These are phyloP conservation scores for Aureobasidium sp. DNA, from an alignment of 2,329 filamentous ascomycete species.

Conservation along the genomic window DNA sequence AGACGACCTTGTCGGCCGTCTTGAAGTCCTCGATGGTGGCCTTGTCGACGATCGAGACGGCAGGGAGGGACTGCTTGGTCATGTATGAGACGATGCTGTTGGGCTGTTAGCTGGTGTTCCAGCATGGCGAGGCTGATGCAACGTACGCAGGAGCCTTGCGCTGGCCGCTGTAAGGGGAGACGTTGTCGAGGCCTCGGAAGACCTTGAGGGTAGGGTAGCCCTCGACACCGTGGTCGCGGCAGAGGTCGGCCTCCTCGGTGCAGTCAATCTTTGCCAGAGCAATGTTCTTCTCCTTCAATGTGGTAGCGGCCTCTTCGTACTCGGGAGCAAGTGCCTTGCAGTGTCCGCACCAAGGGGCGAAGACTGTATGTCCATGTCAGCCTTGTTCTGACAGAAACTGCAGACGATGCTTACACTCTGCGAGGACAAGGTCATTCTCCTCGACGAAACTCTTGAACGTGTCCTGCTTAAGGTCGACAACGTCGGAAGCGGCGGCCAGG, in stretches of 20 bases:
- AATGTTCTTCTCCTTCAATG: constrained; percentile 82
- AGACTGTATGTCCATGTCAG: constrained; percentile 51
- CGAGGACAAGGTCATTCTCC: constrained; percentile 79
- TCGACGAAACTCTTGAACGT: constrained; percentile 83
- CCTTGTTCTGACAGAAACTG: not conserved
- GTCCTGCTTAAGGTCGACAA: constrained; percentile 75
- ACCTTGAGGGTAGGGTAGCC: constrained; percentile 98
- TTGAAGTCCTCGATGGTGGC: constrained; percentile 93
- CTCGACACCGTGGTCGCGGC: constrained; percentile 83
- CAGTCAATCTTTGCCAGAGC: constrained; percentile 85
- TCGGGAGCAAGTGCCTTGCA: constrained; percentile 96
- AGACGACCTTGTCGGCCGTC: constrained; percentile 91
- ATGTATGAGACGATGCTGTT: constrained; percentile 71
- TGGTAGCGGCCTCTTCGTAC: constrained; percentile 79
- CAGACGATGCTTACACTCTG: constrained; percentile 65
- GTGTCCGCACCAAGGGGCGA: constrained; percentile 94
- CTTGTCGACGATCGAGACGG: constrained; percentile 75
- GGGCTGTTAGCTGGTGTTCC: not conserved
- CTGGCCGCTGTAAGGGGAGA: constrained; percentile 77
- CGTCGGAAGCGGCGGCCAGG: constrained; percentile 65
- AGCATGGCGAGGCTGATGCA: not conserved
- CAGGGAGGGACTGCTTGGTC: constrained; percentile 94
- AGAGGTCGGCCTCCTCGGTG: constrained; percentile 88
- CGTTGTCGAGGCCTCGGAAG: constrained; percentile 83
- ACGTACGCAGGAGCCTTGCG: constrained; percentile 69